Percentiles rank a stretch among this genome's conserved stretches.
Evolutionary conservation across 2,329 filamentous ascomycete genomes (phyloP).

Genomic region (Ophiostoma angusticollis): DNA sequence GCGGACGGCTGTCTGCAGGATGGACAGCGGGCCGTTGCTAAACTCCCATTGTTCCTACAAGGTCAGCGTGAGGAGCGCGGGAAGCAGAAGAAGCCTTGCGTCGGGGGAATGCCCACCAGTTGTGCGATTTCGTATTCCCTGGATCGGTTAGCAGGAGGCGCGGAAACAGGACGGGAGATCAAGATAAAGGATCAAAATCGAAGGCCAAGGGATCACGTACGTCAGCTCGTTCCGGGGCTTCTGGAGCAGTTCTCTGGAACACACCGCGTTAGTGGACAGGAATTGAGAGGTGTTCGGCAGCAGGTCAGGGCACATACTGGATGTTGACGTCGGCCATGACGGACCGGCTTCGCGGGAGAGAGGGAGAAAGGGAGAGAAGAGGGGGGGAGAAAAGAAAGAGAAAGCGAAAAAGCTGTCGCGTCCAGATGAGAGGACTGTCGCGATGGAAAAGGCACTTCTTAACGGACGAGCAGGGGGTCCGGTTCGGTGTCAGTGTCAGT

Average conservation of each 20-base stretch:
- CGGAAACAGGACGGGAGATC: not conserved
- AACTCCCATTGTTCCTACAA: slow-evolving; percentile 40
- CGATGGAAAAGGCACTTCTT: not conserved
- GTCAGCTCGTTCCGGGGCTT: slow-evolving; percentile 16
- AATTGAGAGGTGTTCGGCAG: not conserved
- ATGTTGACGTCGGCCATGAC: slow-evolving; percentile 14
- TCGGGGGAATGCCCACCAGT: slow-evolving; percentile 23
- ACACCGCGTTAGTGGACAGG: too few species aligned
- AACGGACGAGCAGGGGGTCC: not conserved
- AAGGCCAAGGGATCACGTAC: slow-evolving; percentile 8
- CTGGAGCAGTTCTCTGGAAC: slow-evolving; percentile 15
- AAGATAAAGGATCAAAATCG: too few species aligned
- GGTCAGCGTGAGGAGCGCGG: not conserved
- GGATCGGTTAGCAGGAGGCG: slow-evolving; percentile 3
- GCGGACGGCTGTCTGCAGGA: slow-evolving; percentile 92
- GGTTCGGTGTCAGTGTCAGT: not conserved
- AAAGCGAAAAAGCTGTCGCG: not conserved
- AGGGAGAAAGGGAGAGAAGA: not conserved
- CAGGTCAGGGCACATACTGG: slow-evolving; percentile 7
- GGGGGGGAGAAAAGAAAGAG: not conserved
- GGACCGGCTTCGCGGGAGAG: not conserved
- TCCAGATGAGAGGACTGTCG: too few species aligned
- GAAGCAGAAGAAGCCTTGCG: not conserved
- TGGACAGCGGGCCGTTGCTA: slow-evolving; percentile 52
- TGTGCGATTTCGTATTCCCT: slow-evolving; percentile 87